Evolutionary conservation across 805 yeast genomes (phyloP), one percentile per base, ranked within the genome.

Genomic region (Sporopachydermia quercuum): DNA sequence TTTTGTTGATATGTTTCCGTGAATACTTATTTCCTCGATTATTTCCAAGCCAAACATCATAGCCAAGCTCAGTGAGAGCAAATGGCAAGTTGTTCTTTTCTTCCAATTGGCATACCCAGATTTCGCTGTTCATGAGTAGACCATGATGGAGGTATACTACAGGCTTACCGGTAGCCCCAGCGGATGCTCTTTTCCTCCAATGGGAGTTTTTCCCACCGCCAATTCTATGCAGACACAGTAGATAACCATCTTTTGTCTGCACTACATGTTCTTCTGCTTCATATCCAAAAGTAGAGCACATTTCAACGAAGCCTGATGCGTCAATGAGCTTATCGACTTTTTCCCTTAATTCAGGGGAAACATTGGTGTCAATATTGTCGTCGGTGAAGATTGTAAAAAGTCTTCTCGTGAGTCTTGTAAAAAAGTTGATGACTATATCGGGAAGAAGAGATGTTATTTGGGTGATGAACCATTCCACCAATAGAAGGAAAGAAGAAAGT

Each of bases 21-120:
- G 93, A 79, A 60, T 89, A 89, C 61, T 89, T 91, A 60, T 89
- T 91, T 6, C 95, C 95, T 42, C 95, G 67, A 52, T 84, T 85
- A 56, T 84, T 85, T 1, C 97, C 97, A 45, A 89, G 63, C 89
- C 94, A 89, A 4, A 89, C 96, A 53, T 89, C 98, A 56, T 74
- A 89, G 1, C 96, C 96, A 37, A 75, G 55, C 42, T 86, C 85
- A 44, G 77, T 77, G 23, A 89, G 65, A 2, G 74, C 61, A 54
- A 82, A 79, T 0, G 97, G 96, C 37, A 91, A 58, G 45, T 76
- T 74, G 37, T 66, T 63, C 46, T 58, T 43, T 43, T 69, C 64
- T 43, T 68, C 57, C 42, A 62, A 42, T 40, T 61, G 58, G 54
- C 74, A 68, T 52, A 76, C 56, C 93, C 94, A 80, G 17, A 82